These are phyloP conservation scores for Leishmania gerbilli DNA, from an alignment of 208 protist genomes.

Conservation along the genomic window DNA sequence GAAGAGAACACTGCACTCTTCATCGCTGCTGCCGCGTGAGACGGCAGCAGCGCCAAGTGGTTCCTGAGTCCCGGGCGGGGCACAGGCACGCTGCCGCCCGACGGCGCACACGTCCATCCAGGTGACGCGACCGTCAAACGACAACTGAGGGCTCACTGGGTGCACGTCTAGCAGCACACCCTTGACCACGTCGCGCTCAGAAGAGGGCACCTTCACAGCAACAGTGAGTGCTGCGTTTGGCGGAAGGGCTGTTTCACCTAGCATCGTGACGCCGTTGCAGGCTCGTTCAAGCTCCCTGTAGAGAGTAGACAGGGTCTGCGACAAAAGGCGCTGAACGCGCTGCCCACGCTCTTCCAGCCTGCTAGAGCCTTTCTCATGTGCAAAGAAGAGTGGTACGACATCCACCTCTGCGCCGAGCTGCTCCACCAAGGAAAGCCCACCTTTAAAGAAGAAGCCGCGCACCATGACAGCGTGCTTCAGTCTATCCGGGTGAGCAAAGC, in stretches of 20 bases:
- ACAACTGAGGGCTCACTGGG: conserved; percentile 25
- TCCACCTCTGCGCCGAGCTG: conserved; percentile 29
- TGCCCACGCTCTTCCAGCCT: not conserved
- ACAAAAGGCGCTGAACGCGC: not conserved
- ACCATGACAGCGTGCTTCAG: conserved; percentile 9
- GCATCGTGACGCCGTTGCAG: not conserved
- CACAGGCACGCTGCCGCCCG: conserved; percentile 12
- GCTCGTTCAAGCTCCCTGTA: conserved; percentile 1
- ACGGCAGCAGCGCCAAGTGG: not conserved
- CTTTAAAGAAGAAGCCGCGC: conserved; percentile 30
- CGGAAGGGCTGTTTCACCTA: not conserved
- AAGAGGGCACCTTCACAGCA: not conserved
- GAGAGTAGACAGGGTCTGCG: conserved; percentile 6
- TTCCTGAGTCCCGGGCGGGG: not conserved
- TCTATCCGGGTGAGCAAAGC: conserved; percentile 13
- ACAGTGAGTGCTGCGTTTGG: conserved; percentile 20
- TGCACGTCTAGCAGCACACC: conserved; percentile 32
- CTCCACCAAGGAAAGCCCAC: conserved; percentile 21
- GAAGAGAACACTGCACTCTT: conserved; percentile 20
- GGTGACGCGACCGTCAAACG: conserved; percentile 20
- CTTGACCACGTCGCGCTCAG: not conserved
- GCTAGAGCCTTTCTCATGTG: not conserved
- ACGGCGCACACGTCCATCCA: conserved; percentile 40
- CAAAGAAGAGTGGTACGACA: conserved; percentile 9
- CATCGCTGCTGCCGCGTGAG: not conserved